Base-by-base conservation (phyloP, 2,329 filamentous ascomycete species). In the Microcyclosporella mali region DNA sequence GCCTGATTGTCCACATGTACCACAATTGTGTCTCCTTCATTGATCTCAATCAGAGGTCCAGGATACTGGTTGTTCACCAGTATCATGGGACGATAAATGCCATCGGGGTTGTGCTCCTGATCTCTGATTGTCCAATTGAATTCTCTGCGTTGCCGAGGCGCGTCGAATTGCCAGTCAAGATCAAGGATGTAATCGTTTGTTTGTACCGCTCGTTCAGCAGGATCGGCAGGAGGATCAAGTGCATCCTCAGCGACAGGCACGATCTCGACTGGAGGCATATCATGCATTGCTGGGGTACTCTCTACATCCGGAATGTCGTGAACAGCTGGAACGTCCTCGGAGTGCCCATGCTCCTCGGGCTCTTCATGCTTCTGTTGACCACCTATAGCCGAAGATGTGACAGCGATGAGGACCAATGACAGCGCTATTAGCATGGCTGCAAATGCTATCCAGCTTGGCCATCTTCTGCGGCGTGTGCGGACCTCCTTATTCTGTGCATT, bases 101-200 rank as follows among this genome's bases (percentile, higher is more conserved):
- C 81, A 53, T 84, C 78, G 0, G 81, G 81, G 40, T 79, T 81
- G 32, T 77, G 70, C 0, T 70, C 65, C 25, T 74, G 73, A 46
- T 83, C 77, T 8, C 65, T 59, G 21, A 85, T 73, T 0, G 67
- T 74, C 79, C 80, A 85, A 47, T 72, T 64, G 54, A 79, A 81
- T 49, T 77, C 71, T 52, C 81, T 71, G 2, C 68, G 70, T 12
- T 68, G 70, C 0, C 73, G 70, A 2, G 68, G 51, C 0, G 74
- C 71, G 14, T 66, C 34, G 47, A 71, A 70, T 45, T 82, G 63
- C 82, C 82, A 85, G 2, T 64, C 51, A 0, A 70, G 57, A 38
- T 75, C 67, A 12, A 86, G 67, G 3, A 79, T 60, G 46, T 85
- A 83, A 37, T 81, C 74, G 1, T 66, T 58, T 4, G 43, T 53